Evolutionary conservation across 805 yeast species (phyloP).

Genomic region (Jamesozyma rosinii): DNA sequence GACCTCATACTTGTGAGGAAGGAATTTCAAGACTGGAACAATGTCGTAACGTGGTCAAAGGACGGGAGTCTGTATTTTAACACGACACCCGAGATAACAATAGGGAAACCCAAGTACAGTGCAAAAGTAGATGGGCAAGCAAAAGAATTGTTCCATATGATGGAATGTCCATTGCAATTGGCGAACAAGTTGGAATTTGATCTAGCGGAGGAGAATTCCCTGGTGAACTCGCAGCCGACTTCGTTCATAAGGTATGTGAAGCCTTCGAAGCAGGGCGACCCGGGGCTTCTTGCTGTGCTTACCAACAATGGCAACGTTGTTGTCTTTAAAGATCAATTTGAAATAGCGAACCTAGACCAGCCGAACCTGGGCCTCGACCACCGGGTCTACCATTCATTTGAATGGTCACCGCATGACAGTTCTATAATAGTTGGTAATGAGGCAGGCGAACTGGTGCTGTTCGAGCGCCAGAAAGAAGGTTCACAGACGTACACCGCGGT

Average conservation of each 20-base stretch:
- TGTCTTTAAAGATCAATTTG: constrained; percentile 11
- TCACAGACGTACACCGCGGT: not conserved
- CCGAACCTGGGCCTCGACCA: constrained; percentile 3
- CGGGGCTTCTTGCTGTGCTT: constrained; percentile 18
- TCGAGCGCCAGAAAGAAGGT: not conserved
- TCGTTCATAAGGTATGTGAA: constrained; percentile 15
- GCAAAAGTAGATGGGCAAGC: constrained; percentile 12
- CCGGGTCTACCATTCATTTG: constrained; percentile 22
- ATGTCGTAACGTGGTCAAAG: constrained; percentile 22
- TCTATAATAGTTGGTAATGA: constrained; percentile 23
- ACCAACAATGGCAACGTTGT: constrained; percentile 25
- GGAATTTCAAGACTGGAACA: constrained; percentile 23
- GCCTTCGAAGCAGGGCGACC: constrained; percentile 15
- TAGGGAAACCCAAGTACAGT: constrained; percentile 22
- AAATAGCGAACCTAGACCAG: constrained; percentile 18
- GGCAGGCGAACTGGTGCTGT: constrained; percentile 15
- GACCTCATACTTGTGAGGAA: constrained; percentile 23
- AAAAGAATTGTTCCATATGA: constrained; percentile 22
- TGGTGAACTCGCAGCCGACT: constrained; percentile 25
- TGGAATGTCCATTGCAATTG: constrained; percentile 15
- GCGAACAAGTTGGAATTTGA: constrained; percentile 25
- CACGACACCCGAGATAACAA: constrained; percentile 22
- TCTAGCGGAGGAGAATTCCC: constrained; percentile 13
- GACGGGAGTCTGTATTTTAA: constrained; percentile 26
- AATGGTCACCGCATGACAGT: constrained; percentile 21